phyloP scores from a whole-genome alignment of 352 stramenopile species.

The Globisporangium canariense region DNA sequence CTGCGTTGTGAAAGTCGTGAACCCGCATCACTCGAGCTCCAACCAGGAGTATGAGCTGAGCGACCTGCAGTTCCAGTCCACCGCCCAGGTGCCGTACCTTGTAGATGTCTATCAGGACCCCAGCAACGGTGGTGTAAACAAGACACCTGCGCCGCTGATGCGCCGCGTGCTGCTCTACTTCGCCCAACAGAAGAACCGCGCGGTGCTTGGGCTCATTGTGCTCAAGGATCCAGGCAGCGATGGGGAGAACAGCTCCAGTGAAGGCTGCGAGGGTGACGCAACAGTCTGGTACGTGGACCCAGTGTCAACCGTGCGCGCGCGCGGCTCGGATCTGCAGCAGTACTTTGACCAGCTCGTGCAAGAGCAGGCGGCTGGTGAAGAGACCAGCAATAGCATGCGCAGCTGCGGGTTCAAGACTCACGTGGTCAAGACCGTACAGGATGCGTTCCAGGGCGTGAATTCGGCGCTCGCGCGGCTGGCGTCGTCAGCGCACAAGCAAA shows the following conservation, averaged over 20 bases:
- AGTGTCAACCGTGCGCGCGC: slow-evolving; percentile 50
- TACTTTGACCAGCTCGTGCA: slow-evolving; percentile 50
- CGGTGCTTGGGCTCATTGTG: slow-evolving; percentile 49
- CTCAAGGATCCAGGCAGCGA: slow-evolving; percentile 36
- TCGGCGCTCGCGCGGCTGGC: slow-evolving; percentile 76
- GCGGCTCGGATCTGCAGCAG: slow-evolving; percentile 45
- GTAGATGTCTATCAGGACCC: slow-evolving; percentile 28
- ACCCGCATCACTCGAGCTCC: slow-evolving; percentile 36
- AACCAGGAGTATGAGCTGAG: slow-evolving; percentile 60
- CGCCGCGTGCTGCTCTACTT: slow-evolving; percentile 69
- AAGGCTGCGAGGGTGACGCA: slow-evolving; percentile 36
- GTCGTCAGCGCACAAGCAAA: slow-evolving; percentile 69
- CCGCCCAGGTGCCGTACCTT: slow-evolving; percentile 61
- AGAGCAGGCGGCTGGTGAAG: slow-evolving; percentile 27
- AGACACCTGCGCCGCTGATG: slow-evolving; percentile 23
- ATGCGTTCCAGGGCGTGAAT: slow-evolving; percentile 87
- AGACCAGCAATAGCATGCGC: slow-evolving; percentile 33
- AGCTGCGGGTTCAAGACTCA: slow-evolving; percentile 54
- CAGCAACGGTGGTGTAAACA: not conserved
- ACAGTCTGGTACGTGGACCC: slow-evolving; percentile 71
- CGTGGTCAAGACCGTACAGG: slow-evolving; percentile 76
- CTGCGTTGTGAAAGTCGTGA: slow-evolving; percentile 71
- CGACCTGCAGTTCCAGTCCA: slow-evolving; percentile 76
- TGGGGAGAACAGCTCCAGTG: not conserved
- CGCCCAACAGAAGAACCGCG: slow-evolving; percentile 63